Evolutionary conservation across 106 monocot species (phyloP).

Genomic region (Dioscorea dumetorum): DNA sequence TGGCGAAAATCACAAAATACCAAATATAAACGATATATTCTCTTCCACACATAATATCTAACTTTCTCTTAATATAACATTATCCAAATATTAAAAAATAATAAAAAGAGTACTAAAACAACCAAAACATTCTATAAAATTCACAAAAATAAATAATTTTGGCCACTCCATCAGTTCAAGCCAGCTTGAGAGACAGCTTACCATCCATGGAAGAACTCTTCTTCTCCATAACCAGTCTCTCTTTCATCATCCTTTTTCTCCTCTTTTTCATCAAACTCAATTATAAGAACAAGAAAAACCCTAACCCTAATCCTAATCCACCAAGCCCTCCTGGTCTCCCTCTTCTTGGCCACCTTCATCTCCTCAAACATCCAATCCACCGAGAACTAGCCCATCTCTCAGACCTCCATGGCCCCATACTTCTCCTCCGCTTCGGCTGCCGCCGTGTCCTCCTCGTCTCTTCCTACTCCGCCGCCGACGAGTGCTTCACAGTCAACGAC

Average conservation of each 20-base stretch:
- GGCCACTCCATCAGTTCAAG: no score
- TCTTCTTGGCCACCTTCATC: constrained; percentile 35
- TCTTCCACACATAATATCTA: no score
- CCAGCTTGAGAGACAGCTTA: no score
- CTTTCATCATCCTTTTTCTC: not conserved
- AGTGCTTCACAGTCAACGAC: constrained; percentile 9
- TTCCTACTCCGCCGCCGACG: constrained; percentile 9
- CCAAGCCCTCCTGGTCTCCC: constrained; percentile 14
- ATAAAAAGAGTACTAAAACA: no score
- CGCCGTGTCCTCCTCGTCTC: constrained; percentile 12
- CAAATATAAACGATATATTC: no score
- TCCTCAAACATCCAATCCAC: constrained; percentile 23
- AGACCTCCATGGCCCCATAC: constrained; percentile 14
- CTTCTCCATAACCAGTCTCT: no score
- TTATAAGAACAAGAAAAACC: not conserved
- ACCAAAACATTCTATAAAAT: no score
- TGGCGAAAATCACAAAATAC: no score
- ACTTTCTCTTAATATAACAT: no score
- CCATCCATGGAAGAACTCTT: no score
- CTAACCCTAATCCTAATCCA: constrained; percentile 1
- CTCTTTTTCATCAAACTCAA: not conserved
- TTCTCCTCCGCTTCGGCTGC: constrained; percentile 21
- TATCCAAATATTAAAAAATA: no score
- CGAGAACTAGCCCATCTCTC: constrained; percentile 10
- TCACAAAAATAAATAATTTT: no score